Conservation (phyloP, 768 basidiomycete genomes). For the Tricholoma sp. region DNA sequence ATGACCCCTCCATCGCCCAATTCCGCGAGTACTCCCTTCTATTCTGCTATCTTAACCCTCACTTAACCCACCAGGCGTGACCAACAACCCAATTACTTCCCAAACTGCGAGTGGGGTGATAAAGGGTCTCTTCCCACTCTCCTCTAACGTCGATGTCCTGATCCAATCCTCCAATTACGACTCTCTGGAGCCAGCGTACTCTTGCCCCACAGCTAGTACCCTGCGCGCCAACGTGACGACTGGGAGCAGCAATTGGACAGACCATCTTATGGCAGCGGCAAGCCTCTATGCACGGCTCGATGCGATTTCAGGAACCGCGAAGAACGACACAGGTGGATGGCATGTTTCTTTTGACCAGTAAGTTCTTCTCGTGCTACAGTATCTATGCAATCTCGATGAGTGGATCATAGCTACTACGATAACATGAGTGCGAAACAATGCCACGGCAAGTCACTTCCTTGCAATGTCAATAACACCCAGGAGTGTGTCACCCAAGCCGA, state of each 20-base stretch:
- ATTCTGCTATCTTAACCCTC: background rate
- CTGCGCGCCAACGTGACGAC: constrained; percentile 32
- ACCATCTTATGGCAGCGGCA: constrained; percentile 33
- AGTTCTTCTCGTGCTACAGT: constrained; percentile 8
- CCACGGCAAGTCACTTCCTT: constrained; percentile 40
- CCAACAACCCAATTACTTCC: constrained; percentile 49
- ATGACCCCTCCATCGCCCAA: constrained; percentile 26
- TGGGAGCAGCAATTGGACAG: constrained; percentile 35
- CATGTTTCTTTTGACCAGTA: constrained; percentile 48
- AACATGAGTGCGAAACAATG: constrained; percentile 48
- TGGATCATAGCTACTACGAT: constrained; percentile 40
- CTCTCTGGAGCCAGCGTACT: constrained; percentile 43
- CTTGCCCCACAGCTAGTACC: constrained; percentile 32
- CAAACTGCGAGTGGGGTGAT: constrained; percentile 45
- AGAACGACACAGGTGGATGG: constrained; percentile 39
- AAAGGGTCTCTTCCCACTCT: constrained; percentile 39
- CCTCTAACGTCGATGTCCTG: constrained; percentile 25
- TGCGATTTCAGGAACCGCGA: constrained; percentile 35
- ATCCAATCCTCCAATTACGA: constrained; percentile 39
- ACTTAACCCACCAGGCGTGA: constrained; percentile 31
- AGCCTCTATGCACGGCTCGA: constrained; percentile 38
- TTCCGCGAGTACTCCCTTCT: background rate
- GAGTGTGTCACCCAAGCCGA: constrained; percentile 38
- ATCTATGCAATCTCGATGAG: background rate
- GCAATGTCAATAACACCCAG: constrained; percentile 38